These are phyloP conservation scores for Amaranthus cruentus DNA, from an alignment of 148 eudicot species.

Conservation along the genomic window DNA sequence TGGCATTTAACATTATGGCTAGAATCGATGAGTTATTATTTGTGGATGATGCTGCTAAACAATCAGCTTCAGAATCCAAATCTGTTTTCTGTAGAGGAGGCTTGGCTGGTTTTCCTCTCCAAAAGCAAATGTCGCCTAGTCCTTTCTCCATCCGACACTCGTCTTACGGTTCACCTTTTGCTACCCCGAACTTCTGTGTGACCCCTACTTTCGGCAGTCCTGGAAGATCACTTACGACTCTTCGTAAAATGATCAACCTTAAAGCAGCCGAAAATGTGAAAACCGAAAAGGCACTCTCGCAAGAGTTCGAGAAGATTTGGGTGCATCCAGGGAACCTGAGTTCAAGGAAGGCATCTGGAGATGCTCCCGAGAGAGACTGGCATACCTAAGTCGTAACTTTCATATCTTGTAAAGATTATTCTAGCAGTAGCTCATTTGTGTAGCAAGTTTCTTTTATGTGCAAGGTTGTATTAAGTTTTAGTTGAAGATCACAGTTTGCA, in stretches of 20 bases:
- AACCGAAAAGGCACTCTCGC: slow-evolving; percentile 17
- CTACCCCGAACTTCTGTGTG: slow-evolving; percentile 79
- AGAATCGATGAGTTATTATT: slow-evolving; percentile 68
- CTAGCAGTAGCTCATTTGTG: slow-evolving; percentile 24
- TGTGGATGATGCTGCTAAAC: slow-evolving; percentile 74
- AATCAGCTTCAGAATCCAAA: slow-evolving; percentile 50
- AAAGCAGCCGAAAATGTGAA: slow-evolving; percentile 23
- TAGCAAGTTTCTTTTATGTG: slow-evolving; percentile 14
- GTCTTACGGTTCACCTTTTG: slow-evolving; percentile 79
- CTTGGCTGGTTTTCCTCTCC: slow-evolving; percentile 63
- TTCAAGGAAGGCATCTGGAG: slow-evolving; percentile 25
- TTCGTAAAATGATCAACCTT: slow-evolving; percentile 26
- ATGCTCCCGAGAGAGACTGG: slow-evolving; percentile 35
- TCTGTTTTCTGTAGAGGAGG: slow-evolving; percentile 67
- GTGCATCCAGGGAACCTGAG: slow-evolving; percentile 33
- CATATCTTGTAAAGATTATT: slow-evolving; percentile 27
- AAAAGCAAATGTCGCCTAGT: slow-evolving; percentile 83
- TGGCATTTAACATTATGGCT: slow-evolving; percentile 90
- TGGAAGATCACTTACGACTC: slow-evolving; percentile 37
- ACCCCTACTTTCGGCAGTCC: slow-evolving; percentile 77
- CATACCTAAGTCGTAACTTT: neutral
- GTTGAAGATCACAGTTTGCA: slow-evolving; percentile 15
- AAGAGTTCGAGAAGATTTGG: slow-evolving; percentile 34
- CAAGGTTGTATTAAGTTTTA: slow-evolving; percentile 12
- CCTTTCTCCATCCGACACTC: slow-evolving; percentile 88